phyloP scores from a whole-genome alignment of 768 basidiomycete species.

The Pulveroboletus sp. region DNA sequence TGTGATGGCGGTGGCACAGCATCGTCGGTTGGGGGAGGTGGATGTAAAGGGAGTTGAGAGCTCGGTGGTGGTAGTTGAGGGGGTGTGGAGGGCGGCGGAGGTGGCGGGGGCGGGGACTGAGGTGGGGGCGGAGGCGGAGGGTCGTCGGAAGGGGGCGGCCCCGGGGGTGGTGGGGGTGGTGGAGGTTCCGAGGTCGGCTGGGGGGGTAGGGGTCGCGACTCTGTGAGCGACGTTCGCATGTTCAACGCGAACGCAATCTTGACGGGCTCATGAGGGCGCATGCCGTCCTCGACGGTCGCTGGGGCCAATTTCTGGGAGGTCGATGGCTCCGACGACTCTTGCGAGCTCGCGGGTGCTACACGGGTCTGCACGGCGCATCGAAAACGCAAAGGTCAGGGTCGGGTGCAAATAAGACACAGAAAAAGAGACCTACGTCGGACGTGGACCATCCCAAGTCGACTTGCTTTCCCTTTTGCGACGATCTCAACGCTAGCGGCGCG shows the following conservation, averaged over 20 bases:
- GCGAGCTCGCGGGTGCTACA: slow-evolving; percentile 9
- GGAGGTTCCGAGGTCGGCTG: slow-evolving; percentile 38
- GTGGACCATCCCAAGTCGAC: slow-evolving; percentile 35
- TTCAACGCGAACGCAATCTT: slow-evolving; percentile 32
- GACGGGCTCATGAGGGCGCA: slow-evolving; percentile 30
- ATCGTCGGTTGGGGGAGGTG: slow-evolving; percentile 15
- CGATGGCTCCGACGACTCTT: slow-evolving; percentile 12
- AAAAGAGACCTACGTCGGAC: slow-evolving; percentile 31
- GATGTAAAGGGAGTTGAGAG: slow-evolving; percentile 25
- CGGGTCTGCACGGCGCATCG: slow-evolving; percentile 14
- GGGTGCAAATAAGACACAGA: neutral
- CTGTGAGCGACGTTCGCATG: slow-evolving; percentile 23
- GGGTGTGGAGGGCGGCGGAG: slow-evolving; percentile 23
- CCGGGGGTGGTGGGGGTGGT: slow-evolving; percentile 34
- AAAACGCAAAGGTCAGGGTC: slow-evolving; percentile 3
- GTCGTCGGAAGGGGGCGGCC: slow-evolving; percentile 27
- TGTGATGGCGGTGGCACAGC: slow-evolving; percentile 20
- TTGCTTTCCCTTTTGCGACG: slow-evolving; percentile 41
- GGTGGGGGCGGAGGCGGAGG: slow-evolving; percentile 27
- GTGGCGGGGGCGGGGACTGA: slow-evolving; percentile 27
- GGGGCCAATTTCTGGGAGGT: slow-evolving; percentile 13
- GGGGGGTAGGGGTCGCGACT: slow-evolving; percentile 31
- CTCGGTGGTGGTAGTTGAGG: slow-evolving; percentile 24
- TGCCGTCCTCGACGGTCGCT: slow-evolving; percentile 30
- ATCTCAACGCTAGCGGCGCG: slow-evolving; percentile 32